Base-by-base conservation (phyloP, 371 early-diverging fungal genomes). In the Circinella umbellata region DNA sequence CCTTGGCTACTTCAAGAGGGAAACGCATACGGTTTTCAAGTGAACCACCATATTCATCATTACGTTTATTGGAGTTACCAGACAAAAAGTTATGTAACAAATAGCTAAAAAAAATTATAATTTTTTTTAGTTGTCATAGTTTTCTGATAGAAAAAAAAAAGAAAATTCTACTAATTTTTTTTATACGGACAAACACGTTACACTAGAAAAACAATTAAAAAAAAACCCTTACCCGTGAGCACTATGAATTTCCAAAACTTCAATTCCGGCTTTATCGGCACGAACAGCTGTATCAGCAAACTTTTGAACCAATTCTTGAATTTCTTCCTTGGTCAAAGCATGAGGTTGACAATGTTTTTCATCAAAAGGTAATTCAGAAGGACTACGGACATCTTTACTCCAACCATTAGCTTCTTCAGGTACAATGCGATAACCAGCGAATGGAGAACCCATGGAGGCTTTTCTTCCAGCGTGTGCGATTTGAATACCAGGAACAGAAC, bases 401-500 rank as follows among this genome's bases (percentile, higher is more conserved):
- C 96, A 95, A 15, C 94, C 95, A 20, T 90, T 91, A 14, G 88
- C 82, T 51, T 81, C 86, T 0, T 60, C 65, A 1, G 79, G 46
- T 4, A 81, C 78, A 15, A 84, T 35, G 17, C 76, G 60, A 11
- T 80, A 78, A 4, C 78, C 69, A 68, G 73, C 53, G 69, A 73
- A 72, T 18, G 86, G 84, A 0, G 91, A 81, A 34, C 79, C 77
- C 42, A 83, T 86, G 18, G 89, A 89, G 1, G 92, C 89, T 71
- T 95, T 94, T 61, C 95, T 83, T 10, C 96, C 96, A 17, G 93
- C 92, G 68, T 96, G 96, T 0, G 88, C 93, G 5, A 96, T 71
- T 70, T 96, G 96, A 69, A 94, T 87, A 57, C 87, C 95, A 10
- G 88, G 73, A 36, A 86, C 77, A 35, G 82, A 68, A 14, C 91